Evolutionary conservation across 345 rosid genomes (phyloP).

Genomic region (Tarenaya hassleriana): DNA sequence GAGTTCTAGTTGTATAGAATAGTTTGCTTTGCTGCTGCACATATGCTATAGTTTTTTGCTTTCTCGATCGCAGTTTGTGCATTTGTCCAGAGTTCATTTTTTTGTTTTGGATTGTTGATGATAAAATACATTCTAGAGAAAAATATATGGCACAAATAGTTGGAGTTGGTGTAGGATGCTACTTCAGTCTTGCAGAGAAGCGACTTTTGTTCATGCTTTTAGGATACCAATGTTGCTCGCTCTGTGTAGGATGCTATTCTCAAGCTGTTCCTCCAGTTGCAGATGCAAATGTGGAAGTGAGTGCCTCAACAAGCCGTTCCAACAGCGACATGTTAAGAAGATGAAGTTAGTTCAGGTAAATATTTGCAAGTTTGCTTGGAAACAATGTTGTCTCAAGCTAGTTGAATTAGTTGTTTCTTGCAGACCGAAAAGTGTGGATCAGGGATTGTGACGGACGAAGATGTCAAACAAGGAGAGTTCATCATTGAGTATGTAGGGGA

Average conservation of each 20-base stretch:
- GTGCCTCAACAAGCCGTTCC: conserved; percentile 91
- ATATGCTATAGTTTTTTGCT: too few species aligned
- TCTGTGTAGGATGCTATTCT: conserved; percentile 71
- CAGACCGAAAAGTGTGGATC: conserved; percentile 98
- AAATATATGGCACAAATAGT: too few species aligned
- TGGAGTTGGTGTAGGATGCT: too few species aligned
- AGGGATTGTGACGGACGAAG: conserved; percentile 89
- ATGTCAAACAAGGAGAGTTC: conserved; percentile 79
- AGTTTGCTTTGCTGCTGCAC: too few species aligned
- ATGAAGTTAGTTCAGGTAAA: conserved; percentile 84
- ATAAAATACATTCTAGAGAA: too few species aligned
- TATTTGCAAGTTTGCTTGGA: not conserved
- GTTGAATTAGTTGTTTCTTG: conserved; percentile 36
- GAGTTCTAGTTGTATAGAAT: too few species aligned
- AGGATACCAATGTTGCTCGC: not conserved
- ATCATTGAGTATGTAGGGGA: conserved; percentile 97
- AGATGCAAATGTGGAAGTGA: conserved; percentile 78
- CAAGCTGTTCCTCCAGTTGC: conserved; percentile 94
- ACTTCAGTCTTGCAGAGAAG: not conserved
- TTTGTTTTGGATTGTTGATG: too few species aligned
- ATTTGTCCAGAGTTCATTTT: too few species aligned
- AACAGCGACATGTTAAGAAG: conserved; percentile 75
- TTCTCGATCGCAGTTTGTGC: too few species aligned
- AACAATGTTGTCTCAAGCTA: not conserved
- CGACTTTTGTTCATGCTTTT: not conserved